Base-by-base conservation (phyloP, 352 stramenopile genomes). In the Peronospora belbahrii region DNA sequence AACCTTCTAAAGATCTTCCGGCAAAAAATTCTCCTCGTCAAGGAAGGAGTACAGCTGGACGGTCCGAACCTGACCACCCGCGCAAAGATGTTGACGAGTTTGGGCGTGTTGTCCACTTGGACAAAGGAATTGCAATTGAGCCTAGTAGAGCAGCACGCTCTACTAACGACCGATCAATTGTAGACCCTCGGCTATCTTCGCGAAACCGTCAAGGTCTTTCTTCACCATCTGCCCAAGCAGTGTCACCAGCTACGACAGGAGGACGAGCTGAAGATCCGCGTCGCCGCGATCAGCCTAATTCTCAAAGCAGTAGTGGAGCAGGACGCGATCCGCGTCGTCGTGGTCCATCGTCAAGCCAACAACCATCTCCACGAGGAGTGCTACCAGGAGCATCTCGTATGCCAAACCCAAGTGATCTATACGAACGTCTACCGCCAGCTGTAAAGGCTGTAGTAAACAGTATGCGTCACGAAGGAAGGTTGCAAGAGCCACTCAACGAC, bases 401-500 rank as follows among this genome's bases (percentile, higher is more conserved):
- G 7, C 27, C 11, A 5, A 35, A 25, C 14, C 32, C 36, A n/a
- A 80, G 42, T 37, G 77, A 80, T 9, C 48, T 91, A 25, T 89
- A 77, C 40, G 59, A 70, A n/a, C 74, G 73, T 7, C 48, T 91
- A 0, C 68, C 77, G 0, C 15, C 10, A 3, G 61, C 52, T 13
- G 73, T 89, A 8, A 65, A 56, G n/a, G 38, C 58, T 11, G 64
- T 80, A 6, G 56, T 92, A 10, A 65, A 88, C 42, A 62, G 44
- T 5, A 70, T 92, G 61, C 58, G 74, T 6, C 48, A 51, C 6
- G 73, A 84, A 48, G 61, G 64, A 30, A 56, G 71, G 15, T 54
- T 88, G 6, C 64, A 66, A 5, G 69, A 89, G 40, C 42, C 59
- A 10, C 67, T 92, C 18, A 88, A 88, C 43, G 80, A 92, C 52